Base-by-base conservation (phyloP, 164 flowering plant species). In the Dillenia turbinata region DNA sequence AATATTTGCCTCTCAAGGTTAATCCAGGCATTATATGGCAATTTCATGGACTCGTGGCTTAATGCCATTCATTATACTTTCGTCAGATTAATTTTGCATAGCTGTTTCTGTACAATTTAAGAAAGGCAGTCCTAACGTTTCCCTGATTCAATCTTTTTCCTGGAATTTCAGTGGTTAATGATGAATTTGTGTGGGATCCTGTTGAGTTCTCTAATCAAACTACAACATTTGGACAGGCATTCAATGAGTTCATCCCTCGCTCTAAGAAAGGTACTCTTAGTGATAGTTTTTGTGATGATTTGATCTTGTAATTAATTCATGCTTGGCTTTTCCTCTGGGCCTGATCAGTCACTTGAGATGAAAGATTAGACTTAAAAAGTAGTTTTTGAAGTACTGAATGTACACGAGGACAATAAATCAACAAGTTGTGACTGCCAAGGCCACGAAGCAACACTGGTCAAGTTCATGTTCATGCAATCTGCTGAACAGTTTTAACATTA, bases 171-270 rank as follows among this genome's bases (percentile, higher is more conserved):
- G 97, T 89, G 74, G 89, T 79, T 67, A 87, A 75, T 9, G 57
- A 77, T 64, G 67, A 87, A 65, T 89, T 89, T 67, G 85, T 85
- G 12, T 76, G 67, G 49, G 92, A 86, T 48, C 66, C 90, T 9
- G 69, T 77, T 52, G 79, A 64, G 33, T 85, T 76, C 67, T 77
- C 86, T 64, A 84, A 83, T 49, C 73, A 73, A 66, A 66, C 88
- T 52, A 55, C 79, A 8, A 59, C 82, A 48, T 83, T 74, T 60
- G 81, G 75, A 43, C 83, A 81, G 77, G 71, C 77, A 22, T 86
- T 79, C 64, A 80, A 59, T 61, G 87, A 80, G 12, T 82, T 83
- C 69, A 76, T 79, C 57, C 66, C 79, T 50, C 66, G 72, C 60
- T 61, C 84, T 19, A 79, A 71, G 66, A 85, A 83, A 85, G 93